phyloP scores from a whole-genome alignment of 2,329 filamentous ascomycete genomes.

The Tolypocladium inflatum region DNA sequence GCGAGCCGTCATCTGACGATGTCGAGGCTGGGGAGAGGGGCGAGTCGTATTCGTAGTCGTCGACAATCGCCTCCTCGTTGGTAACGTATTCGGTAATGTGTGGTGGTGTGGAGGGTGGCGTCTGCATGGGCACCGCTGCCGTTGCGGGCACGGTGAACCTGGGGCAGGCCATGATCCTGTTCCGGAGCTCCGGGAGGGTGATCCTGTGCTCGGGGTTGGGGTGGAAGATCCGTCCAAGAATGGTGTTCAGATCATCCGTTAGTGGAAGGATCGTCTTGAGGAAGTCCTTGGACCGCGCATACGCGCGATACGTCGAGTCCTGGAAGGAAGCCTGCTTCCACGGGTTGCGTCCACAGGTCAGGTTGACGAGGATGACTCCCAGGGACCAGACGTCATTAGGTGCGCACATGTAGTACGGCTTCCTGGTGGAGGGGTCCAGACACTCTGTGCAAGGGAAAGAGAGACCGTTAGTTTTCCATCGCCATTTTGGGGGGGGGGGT shows the following conservation, averaged over 20 bases:
- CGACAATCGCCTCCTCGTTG: conserved; percentile 34
- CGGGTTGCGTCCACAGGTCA: conserved; percentile 95
- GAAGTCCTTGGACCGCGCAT: conserved; percentile 75
- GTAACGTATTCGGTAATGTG: conserved; percentile 35
- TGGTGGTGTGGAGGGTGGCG: conserved; percentile 33
- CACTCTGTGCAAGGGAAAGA: conserved; percentile 57
- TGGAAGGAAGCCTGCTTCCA: conserved; percentile 95
- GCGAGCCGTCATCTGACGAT: conserved; percentile 44
- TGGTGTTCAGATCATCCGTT: conserved; percentile 79
- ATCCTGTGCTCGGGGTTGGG: conserved; percentile 76
- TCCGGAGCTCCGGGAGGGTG: conserved; percentile 68
- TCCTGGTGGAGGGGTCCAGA: conserved; percentile 64
- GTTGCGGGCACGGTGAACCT: conserved; percentile 52
- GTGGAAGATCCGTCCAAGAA: conserved; percentile 81
- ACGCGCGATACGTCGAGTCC: conserved; percentile 91
- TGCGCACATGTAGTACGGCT: conserved; percentile 77
- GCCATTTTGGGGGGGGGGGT: not conserved
- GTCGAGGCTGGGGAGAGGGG: conserved; percentile 42
- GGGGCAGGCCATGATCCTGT: conserved; percentile 66
- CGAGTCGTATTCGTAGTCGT: conserved; percentile 33
- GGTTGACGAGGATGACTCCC: conserved; percentile 95
- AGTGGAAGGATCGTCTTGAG: conserved; percentile 87
- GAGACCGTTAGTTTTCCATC: conserved; percentile 2
- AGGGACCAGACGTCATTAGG: conserved; percentile 97
- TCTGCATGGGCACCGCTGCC: conserved; percentile 23